phyloP scores from a whole-genome alignment of 257 asterid genomes.

The Solanum arcanum region DNA sequence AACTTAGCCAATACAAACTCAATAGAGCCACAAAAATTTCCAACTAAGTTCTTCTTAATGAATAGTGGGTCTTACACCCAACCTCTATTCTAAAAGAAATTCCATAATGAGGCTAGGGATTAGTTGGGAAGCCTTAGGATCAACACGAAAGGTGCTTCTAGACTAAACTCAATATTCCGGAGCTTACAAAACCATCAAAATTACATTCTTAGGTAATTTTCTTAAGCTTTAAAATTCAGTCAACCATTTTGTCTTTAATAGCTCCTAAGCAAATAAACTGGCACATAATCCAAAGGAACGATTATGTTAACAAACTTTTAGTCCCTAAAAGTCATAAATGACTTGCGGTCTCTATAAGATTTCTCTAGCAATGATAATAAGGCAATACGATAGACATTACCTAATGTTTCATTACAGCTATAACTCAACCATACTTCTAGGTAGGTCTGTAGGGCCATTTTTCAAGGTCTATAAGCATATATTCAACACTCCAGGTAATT shows the following conservation, averaged over 20 bases:
- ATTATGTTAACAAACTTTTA: no score
- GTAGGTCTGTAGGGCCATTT: not conserved
- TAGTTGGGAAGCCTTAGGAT: not conserved
- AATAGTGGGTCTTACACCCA: not conserved
- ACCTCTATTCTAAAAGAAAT: no score
- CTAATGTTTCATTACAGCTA: not conserved
- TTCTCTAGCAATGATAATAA: not conserved
- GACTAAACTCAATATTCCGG: not conserved
- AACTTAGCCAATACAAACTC: not conserved
- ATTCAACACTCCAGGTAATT: accelerated
- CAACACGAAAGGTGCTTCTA: not conserved
- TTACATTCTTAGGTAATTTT: not conserved
- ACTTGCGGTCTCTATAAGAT: not conserved
- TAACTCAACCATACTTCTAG: not conserved
- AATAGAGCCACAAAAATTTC: not conserved
- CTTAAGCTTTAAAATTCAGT: no score
- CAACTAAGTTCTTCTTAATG: not conserved
- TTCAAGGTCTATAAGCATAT: not conserved
- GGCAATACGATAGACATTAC: no score
- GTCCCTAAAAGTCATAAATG: not conserved
- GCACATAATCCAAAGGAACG: not conserved
- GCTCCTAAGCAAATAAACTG: not conserved
- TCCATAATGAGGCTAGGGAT: not conserved
- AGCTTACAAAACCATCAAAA: not conserved
- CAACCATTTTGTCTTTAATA: not conserved